Evolutionary conservation across 208 protist species (phyloP).

Genomic region (Crithidia thermophila): DNA sequence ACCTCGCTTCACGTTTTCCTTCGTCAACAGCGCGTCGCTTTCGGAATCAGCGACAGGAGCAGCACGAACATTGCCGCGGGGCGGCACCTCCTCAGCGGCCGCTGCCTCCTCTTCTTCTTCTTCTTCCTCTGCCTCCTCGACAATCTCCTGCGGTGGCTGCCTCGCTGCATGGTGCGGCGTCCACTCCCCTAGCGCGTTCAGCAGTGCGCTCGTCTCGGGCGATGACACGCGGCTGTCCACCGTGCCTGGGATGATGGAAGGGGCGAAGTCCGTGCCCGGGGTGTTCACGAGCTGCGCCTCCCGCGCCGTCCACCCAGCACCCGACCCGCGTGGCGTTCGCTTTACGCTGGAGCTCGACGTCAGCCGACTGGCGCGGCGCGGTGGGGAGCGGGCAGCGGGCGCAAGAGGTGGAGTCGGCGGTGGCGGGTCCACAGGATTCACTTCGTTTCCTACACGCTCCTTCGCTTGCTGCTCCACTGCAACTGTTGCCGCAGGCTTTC

Average conservation of each 20-base stretch:
- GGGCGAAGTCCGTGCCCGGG: slow-evolving; percentile 14
- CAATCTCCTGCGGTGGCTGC: neutral
- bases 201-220: slow-evolving; percentile 10
- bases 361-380: neutral
- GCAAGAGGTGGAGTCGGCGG: too few species aligned
- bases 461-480: neutral
- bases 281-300: slow-evolving; percentile 11
- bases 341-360: neutral
- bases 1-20: too few species aligned
- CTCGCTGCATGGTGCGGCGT: neutral
- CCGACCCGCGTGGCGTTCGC: neutral
- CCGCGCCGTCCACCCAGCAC: neutral
- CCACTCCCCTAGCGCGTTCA: slow-evolving; percentile 11
- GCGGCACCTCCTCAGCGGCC: neutral
- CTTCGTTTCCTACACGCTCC: too few species aligned
- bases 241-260: slow-evolving; percentile 11
- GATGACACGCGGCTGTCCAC: slow-evolving; percentile 10
- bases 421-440: too few species aligned
- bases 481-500: neutral
- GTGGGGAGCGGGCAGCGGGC: neutral
- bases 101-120: neutral
- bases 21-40: too few species aligned
- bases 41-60: too few species aligned
- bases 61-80: too few species aligned
- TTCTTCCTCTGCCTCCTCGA: neutral